These are phyloP conservation scores for Micractinium sp. DNA, from an alignment of 139 green algal species.

Conservation along the genomic window DNA sequence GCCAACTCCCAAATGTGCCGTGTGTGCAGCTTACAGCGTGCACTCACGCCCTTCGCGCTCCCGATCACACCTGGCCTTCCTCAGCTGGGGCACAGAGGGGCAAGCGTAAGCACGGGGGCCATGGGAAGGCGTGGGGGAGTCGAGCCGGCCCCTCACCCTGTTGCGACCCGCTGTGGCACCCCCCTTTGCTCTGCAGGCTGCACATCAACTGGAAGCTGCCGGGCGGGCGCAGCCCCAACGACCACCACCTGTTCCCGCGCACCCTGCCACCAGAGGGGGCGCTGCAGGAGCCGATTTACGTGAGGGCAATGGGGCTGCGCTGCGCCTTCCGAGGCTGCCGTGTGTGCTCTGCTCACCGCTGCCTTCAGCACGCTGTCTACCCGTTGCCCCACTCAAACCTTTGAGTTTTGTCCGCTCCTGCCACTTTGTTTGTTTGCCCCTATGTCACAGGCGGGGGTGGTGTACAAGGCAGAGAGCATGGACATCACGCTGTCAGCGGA, in stretches of 20 bases:
- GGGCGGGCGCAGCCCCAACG: slow-evolving; percentile 42
- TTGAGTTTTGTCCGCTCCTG: neutral
- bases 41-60: too few species aligned
- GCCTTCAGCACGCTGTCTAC: too few species aligned
- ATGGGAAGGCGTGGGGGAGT: too few species aligned
- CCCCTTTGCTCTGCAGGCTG: slow-evolving; percentile 13
- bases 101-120: too few species aligned
- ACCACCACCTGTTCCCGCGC: slow-evolving; percentile 71
- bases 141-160: too few species aligned
- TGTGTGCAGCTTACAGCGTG: too few species aligned
- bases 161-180: neutral
- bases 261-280: neutral
- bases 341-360: neutral
- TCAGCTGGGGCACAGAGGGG: too few species aligned
- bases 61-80: too few species aligned
- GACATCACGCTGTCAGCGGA: slow-evolving; percentile 27
- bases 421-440: neutral
- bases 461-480: slow-evolving; percentile 43
- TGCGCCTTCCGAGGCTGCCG: too few species aligned
- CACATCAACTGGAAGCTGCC: slow-evolving; percentile 54
- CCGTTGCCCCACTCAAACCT: neutral
- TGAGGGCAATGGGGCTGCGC: neutral
- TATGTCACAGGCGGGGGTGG: slow-evolving; percentile 19
- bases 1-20: too few species aligned
- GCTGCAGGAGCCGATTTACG: slow-evolving; percentile 54